Conservation (phyloP, 2,329 filamentous ascomycete species). For the Pezicula radicicola region DNA sequence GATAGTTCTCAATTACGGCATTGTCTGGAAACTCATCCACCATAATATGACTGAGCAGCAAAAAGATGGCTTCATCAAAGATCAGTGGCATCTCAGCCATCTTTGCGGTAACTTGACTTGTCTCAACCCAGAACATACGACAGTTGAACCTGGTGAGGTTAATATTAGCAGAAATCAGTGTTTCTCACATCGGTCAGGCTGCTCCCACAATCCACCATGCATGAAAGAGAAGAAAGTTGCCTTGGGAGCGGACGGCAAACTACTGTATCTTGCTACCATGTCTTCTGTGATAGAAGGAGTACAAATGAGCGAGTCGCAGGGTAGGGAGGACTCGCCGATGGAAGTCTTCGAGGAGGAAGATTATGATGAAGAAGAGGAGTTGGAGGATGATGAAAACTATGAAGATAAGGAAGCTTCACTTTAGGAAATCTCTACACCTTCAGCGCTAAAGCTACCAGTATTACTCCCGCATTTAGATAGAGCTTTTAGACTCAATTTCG, state of each 20-base stretch:
- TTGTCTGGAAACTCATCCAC: conserved; percentile 19
- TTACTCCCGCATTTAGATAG: no score
- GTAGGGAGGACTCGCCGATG: no score
- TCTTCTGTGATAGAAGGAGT: no score
- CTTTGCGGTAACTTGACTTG: conserved; percentile 31
- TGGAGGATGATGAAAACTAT: no score
- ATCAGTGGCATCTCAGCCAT: conserved; percentile 27
- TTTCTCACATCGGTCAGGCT: conserved; percentile 22
- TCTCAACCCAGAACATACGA: conserved; percentile 24
- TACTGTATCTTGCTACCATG: no score
- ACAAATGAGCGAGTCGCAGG: no score
- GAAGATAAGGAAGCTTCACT: no score
- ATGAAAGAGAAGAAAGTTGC: conserved; percentile 22
- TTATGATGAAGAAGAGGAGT: no score
- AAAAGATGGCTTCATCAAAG: conserved; percentile 23
- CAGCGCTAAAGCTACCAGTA: no score
- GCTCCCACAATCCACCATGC: conserved; percentile 19
- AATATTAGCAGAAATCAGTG: conserved; percentile 26
- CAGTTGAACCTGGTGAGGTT: conserved; percentile 19
- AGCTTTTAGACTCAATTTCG: no score
- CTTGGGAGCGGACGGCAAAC: conserved; percentile 15
- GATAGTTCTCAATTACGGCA: conserved; percentile 21
- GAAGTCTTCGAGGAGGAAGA: no score
- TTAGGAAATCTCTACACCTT: no score
- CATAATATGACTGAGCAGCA: conserved; percentile 19